Evolutionary conservation across 2,329 filamentous ascomycete species (phyloP).

Genomic region (Alternaria panax): DNA sequence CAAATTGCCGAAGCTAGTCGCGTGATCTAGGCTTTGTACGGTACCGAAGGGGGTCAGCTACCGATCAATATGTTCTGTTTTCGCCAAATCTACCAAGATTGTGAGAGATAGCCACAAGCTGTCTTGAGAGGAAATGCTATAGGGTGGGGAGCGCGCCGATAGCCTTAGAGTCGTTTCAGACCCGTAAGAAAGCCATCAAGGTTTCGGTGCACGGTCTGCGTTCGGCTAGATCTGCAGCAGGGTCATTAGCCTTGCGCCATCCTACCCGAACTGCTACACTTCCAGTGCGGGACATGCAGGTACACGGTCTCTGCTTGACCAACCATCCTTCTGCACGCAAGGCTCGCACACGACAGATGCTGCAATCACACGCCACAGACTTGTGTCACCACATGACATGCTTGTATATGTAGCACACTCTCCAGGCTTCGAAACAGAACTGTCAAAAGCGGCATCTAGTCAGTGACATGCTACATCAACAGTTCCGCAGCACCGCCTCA

Average conservation of each 20-base stretch:
- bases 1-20: not conserved
- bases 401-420: not conserved
- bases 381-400: not conserved
- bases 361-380: not conserved
- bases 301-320: not conserved
- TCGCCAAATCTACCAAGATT: not conserved
- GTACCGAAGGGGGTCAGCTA: not conserved
- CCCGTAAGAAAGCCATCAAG: slow-evolving; percentile 23
- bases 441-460: slow-evolving; percentile 21
- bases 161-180: slow-evolving; percentile 30
- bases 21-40: not conserved
- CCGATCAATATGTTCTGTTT: not conserved
- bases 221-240: slow-evolving; percentile 31
- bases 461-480: slow-evolving; percentile 26
- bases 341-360: not conserved
- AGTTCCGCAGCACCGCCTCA: slow-evolving; percentile 11
- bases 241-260: slow-evolving; percentile 18
- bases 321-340: not conserved
- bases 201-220: slow-evolving; percentile 27
- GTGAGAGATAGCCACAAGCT: not conserved
- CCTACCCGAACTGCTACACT: slow-evolving; percentile 16
- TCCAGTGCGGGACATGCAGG: slow-evolving; percentile 17
- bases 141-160: not conserved
- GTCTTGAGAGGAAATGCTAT: slow-evolving; percentile 8
- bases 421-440: not conserved